Conservation (phyloP, 371 early-diverging fungal species). For the Circinella umbellata region DNA sequence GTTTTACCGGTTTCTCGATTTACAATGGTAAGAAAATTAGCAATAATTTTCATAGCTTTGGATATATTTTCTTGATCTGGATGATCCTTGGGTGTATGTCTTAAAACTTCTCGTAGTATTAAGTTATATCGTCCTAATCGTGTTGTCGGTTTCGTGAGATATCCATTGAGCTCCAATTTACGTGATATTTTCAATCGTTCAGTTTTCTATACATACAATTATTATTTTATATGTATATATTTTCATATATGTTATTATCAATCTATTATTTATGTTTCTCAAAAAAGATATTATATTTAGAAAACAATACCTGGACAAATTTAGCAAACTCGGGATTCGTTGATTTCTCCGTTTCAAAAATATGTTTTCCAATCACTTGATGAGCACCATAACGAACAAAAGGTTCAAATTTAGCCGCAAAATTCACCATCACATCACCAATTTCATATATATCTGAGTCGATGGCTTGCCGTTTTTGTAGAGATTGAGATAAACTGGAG, state of each 20-base stretch:
- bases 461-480: slow-evolving; percentile 74
- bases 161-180: slow-evolving; percentile 79
- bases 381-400: slow-evolving; percentile 91
- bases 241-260: too few relatives aligned
- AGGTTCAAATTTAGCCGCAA: slow-evolving; percentile 73
- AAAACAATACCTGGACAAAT: slow-evolving; percentile 65
- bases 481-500: slow-evolving; percentile 62
- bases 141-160: slow-evolving; percentile 83
- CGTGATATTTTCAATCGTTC: slow-evolving; percentile 82
- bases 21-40: slow-evolving; percentile 71
- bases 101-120: slow-evolving; percentile 78
- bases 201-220: slow-evolving; percentile 46
- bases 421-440: slow-evolving; percentile 83
- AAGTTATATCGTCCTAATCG: slow-evolving; percentile 89
- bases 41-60: slow-evolving; percentile 70
- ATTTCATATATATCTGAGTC: slow-evolving; percentile 79
- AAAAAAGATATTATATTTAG: slow-evolving; percentile 9
- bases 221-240: not conserved
- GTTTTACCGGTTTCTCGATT: slow-evolving; percentile 83
- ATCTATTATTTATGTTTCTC: too few relatives aligned
- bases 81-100: slow-evolving; percentile 77
- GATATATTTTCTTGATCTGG: slow-evolving; percentile 74
- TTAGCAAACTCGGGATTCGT: slow-evolving; percentile 72
- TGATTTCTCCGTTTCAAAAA: slow-evolving; percentile 78
- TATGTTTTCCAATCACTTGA: slow-evolving; percentile 83